Base-by-base conservation (phyloP, 2,329 filamentous ascomycete species). In the Paraphoma sp. region DNA sequence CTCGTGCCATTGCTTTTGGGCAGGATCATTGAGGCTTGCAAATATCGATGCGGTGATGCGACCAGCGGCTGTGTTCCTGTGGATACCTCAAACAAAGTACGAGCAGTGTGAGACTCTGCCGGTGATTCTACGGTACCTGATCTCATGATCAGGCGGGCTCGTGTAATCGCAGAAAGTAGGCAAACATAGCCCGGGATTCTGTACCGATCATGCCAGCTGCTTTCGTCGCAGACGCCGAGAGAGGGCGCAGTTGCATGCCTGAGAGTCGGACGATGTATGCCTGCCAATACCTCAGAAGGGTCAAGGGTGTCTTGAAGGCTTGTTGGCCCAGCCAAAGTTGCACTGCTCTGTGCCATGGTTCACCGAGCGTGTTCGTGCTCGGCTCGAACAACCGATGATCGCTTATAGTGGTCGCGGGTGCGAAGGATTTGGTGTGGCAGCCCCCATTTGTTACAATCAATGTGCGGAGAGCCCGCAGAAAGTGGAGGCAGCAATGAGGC, bases 311-410 rank as follows among this genome's bases (percentile, higher is more conserved):
- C 11, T 40, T 17, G 33, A 36, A 14, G 17, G 45, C 31, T 40
- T 31, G 45, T 36, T 36, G 33, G 33, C 33, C 10, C 33, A 36
- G 10, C 33, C 33, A 14, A 36, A 36, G 33, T 36, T 36, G 33
- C 33, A 14, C 14, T 36, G 33, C 40, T 23, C 11, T 42, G 40
- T 51, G 40, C 23, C 41, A 40, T 48, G 51, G 49, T 44, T 45
- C 33, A 48, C 48, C 29, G 31, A 44, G 51, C 41, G 41, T 47
- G 6, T 28, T 51, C 43, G 31, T 16, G 46, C 45, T 55, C 45
- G 57, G 60, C 58, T 42, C 40, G 43, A 36, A 33, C 42, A 53
- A 54, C 54, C 55, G 50, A 56, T 23, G 40, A 38, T 51, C 40
- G 48, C 48, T 44, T 45, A 29, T 45, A 28, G 28, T 40, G 30